phyloP scores from a whole-genome alignment of 2,329 filamentous ascomycete species.

The Salinomyces thailandicus region DNA sequence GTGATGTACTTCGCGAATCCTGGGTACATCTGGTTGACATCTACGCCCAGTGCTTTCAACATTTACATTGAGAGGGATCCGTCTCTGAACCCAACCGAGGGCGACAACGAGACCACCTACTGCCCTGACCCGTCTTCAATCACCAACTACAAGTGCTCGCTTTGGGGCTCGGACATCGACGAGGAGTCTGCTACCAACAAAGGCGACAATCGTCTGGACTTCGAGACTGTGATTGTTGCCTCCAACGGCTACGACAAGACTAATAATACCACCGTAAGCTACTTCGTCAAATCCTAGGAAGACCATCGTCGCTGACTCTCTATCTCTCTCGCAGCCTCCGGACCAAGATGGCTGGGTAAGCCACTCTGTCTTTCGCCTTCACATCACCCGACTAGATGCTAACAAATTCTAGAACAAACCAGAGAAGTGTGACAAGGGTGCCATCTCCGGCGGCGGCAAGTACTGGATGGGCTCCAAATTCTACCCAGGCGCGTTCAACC shows the following conservation, averaged over 20 bases:
- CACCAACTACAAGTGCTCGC: slow-evolving; percentile 32
- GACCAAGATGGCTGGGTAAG: slow-evolving; percentile 1
- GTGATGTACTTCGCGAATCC: too few relatives aligned
- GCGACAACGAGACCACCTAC: slow-evolving; percentile 18
- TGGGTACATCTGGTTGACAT: too few relatives aligned
- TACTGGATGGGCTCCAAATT: slow-evolving; percentile 20
- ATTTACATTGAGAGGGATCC: slow-evolving; percentile 28
- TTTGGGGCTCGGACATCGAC: slow-evolving; percentile 28
- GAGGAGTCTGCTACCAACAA: slow-evolving; percentile 20
- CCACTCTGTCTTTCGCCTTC: not conserved
- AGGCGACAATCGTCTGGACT: slow-evolving; percentile 18
- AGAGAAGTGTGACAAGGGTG: slow-evolving; percentile 4
- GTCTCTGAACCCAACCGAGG: slow-evolving; percentile 22
- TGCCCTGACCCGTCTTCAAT: slow-evolving; percentile 29
- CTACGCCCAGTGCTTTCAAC: slow-evolving; percentile 24
- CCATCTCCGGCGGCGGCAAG: slow-evolving; percentile 10
- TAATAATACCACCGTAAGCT: slow-evolving; percentile 6
- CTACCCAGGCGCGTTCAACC: slow-evolving; percentile 25
- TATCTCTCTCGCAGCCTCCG: slow-evolving; percentile 7
- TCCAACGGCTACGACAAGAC: slow-evolving; percentile 22
- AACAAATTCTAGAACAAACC: not conserved
- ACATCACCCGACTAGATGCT: not conserved
- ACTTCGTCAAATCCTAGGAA: slow-evolving; percentile 1
- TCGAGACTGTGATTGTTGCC: slow-evolving; percentile 22
- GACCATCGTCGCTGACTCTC: slow-evolving; percentile 10